Evolutionary conservation across 2,329 filamentous ascomycete genomes (phyloP).

Genomic region (Ascosphaera acerosa): DNA sequence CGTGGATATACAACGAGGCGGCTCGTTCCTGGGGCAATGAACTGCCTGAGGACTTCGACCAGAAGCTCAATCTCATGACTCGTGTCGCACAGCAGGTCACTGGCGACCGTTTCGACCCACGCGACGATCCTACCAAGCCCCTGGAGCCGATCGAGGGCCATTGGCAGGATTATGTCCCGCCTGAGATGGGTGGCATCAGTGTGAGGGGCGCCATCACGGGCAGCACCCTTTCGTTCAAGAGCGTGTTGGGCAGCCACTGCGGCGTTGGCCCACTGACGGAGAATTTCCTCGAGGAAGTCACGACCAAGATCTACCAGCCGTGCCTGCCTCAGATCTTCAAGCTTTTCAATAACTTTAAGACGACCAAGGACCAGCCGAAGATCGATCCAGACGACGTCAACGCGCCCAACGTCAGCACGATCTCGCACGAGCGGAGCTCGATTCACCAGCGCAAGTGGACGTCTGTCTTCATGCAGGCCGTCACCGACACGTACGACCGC

Average conservation of each 20-base stretch:
- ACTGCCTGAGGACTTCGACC: not conserved
- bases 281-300: slow-evolving; percentile 11
- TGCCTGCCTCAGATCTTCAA: slow-evolving; percentile 12
- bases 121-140: slow-evolving; percentile 3
- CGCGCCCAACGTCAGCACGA: not conserved
- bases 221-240: slow-evolving; percentile 13
- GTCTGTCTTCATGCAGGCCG: slow-evolving; percentile 11
- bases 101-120: slow-evolving; percentile 7
- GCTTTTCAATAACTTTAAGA: slow-evolving; percentile 11
- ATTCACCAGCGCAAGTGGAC: slow-evolving; percentile 10
- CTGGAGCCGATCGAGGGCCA: slow-evolving; percentile 4
- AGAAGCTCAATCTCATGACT: slow-evolving; percentile 8
- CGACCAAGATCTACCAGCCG: slow-evolving; percentile 11
- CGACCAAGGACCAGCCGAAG: not conserved
- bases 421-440: slow-evolving; percentile 1
- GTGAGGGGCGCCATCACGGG: slow-evolving; percentile 10
- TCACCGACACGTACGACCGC: slow-evolving; percentile 11
- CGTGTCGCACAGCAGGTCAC: slow-evolving; percentile 11
- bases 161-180: slow-evolving; percentile 8
- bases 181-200: slow-evolving; percentile 12
- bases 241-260: slow-evolving; percentile 11
- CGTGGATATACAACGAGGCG: slow-evolving; percentile 8
- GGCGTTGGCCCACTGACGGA: slow-evolving; percentile 10
- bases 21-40: slow-evolving; percentile 6
- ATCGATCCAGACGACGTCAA: not conserved